Base-by-base conservation (phyloP, 495 filamentous ascomycete species). In the Neurospora pannonica region DNA sequence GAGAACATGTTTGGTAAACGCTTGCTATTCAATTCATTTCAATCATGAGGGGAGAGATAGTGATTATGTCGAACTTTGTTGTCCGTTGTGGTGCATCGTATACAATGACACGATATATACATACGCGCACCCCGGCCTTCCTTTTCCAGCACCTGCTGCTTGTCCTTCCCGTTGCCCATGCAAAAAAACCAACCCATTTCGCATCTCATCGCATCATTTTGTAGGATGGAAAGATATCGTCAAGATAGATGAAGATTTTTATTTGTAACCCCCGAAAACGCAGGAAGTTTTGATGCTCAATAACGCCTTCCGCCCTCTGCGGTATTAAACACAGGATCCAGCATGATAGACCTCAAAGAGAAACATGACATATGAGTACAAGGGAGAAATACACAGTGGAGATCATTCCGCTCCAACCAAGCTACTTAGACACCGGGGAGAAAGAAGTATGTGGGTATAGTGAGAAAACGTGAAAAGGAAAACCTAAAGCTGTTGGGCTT, bases 251-350 rank as follows among this genome's bases (percentile, higher is more conserved):
- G 15, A 67, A 34, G 78, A 80, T 76, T 70, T 77, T 79, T 67
- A 34, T 60, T 67, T 67, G 54, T 67, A 34, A 70, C 76, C 79
- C 78, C 71, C 74, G 73, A 54, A 74, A 82, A 81, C 70, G 75
- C 73, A 79, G 71, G 54, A 79, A 80, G 75, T 80, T 83, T 82
- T 84, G 78, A 85, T 86, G 79, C 85, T 84, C 84, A 80, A 67
- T 73, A 86, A 86, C 85, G 84, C 85, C 81, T 77, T 78, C 82
- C 83, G 82, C 81, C 85, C 75, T 81, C 79, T 81, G 78, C 81
- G 77, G 71, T 71, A 77, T 78, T 79, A 81, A 82, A 81, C 78
- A 79, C 74, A 79, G 76, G 76, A 75, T 81, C 62, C 75, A 76
- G 76, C 76, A 71, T 70, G 74, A 71, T 38, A 71, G 70, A 73